Conservation (phyloP, 2,329 filamentous ascomycete genomes). For the Exophiala phaeomuriformis region DNA sequence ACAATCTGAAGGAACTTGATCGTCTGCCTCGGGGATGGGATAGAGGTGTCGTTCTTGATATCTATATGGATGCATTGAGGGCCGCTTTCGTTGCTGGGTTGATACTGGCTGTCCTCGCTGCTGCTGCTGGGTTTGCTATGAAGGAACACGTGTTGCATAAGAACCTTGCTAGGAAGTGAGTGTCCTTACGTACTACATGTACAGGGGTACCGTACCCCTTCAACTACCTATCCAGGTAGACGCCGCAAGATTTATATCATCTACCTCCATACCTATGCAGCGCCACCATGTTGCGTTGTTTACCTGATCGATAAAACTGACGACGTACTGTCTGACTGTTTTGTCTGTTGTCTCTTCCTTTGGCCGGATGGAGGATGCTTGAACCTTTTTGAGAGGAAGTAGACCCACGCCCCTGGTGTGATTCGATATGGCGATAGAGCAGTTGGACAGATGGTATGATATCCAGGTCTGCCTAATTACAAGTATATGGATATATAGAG, state of each 20-base stretch:
- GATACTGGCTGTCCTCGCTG: conserved; percentile 54
- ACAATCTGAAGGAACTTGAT: conserved; percentile 64
- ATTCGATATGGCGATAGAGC: too few relatives aligned
- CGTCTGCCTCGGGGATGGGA: conserved; percentile 64
- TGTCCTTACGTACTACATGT: background rate
- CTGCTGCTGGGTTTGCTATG: conserved; percentile 60
- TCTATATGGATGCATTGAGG: conserved; percentile 68
- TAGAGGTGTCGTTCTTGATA: conserved; percentile 56
- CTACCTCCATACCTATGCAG: too few relatives aligned
- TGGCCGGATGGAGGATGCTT: too few relatives aligned
- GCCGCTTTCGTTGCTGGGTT: conserved; percentile 68
- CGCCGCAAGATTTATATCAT: background rate
- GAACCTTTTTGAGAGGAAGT: too few relatives aligned
- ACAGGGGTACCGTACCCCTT: background rate
- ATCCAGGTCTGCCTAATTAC: too few relatives aligned
- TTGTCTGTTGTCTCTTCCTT: too few relatives aligned
- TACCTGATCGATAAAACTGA: background rate
- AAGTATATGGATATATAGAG: too few relatives aligned
- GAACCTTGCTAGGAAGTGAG: conserved; percentile 50
- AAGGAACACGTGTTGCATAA: conserved; percentile 70
- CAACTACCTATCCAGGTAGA: too few relatives aligned
- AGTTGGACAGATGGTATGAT: too few relatives aligned
- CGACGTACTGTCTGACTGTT: too few relatives aligned
- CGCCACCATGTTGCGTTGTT: background rate
- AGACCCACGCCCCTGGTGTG: too few relatives aligned